Conservation (phyloP, 306 rosid genomes). For the Inga laurina region DNA sequence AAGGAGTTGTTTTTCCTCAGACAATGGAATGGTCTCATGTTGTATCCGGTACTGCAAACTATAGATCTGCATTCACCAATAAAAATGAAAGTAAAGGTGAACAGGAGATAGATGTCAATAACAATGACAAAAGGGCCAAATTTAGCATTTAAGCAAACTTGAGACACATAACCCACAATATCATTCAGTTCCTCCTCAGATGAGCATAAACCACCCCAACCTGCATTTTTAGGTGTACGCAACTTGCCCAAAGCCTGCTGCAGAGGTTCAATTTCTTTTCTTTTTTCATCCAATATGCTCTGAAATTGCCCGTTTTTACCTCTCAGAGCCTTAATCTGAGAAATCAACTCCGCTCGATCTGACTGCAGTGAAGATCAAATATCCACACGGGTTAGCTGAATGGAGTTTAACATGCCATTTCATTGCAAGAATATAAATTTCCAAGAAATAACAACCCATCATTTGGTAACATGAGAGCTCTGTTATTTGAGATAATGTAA, state of each 20-base stretch:
- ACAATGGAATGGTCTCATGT: conserved; percentile 89
- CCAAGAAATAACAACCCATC: background rate
- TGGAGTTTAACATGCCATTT: background rate
- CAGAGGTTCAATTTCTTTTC: conserved; percentile 83
- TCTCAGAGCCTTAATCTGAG: conserved; percentile 78
- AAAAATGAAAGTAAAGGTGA: conserved; percentile 19
- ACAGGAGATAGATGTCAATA: background rate
- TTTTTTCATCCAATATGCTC: conserved; percentile 71
- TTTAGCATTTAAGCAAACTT: conserved; percentile 22
- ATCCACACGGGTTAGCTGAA: conserved; percentile 15
- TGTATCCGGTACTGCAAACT: conserved; percentile 78
- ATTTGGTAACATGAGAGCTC: background rate
- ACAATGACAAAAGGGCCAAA: conserved; percentile 25
- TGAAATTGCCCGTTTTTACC: conserved; percentile 67
- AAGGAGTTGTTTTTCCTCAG: conserved; percentile 88
- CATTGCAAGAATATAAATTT: background rate
- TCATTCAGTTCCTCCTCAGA: conserved; percentile 91
- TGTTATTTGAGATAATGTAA: background rate
- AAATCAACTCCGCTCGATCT: conserved; percentile 68
- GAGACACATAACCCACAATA: conserved; percentile 47
- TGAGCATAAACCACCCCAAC: conserved; percentile 75
- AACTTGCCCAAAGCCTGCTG: conserved; percentile 90
- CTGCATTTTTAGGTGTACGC: conserved; percentile 67
- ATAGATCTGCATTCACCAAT: conserved; percentile 63
- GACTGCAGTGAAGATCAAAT: conserved; percentile 49